Evolutionary conservation across 257 asterid genomes (phyloP).

Genomic region (Fraxinus cuspidata): DNA sequence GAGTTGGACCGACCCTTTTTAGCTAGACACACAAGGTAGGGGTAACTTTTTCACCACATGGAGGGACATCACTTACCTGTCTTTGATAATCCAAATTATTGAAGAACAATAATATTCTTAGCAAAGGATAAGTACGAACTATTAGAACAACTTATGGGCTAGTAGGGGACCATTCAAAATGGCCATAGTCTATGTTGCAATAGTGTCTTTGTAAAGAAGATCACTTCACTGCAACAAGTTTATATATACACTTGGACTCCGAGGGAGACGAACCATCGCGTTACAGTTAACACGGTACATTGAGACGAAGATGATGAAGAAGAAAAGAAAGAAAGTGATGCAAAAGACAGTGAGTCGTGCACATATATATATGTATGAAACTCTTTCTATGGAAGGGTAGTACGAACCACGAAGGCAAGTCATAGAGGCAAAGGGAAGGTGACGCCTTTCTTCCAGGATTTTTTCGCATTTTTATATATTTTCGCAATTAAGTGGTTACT

Average conservation of each 20-base stretch:
- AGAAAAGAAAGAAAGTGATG: slow-evolving; percentile 33
- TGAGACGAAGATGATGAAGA: slow-evolving; percentile 31
- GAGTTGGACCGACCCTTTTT: not conserved
- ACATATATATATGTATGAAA: not conserved
- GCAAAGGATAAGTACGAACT: slow-evolving; percentile 46
- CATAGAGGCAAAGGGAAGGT: slow-evolving; percentile 72
- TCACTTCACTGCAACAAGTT: not conserved
- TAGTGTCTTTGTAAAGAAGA: not conserved
- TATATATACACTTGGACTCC: slow-evolving; percentile 25
- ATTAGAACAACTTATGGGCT: slow-evolving; percentile 24
- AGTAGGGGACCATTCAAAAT: not conserved
- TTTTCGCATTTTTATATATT: slow-evolving; percentile 9
- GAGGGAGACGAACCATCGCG: not conserved
- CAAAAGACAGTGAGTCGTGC: not conserved
- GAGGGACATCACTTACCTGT: slow-evolving; percentile 25
- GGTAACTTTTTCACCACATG: not conserved
- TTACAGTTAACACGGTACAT: not conserved
- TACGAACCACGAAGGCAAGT: slow-evolving; percentile 45
- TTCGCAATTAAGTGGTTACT: not conserved
- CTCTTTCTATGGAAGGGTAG: slow-evolving; percentile 27
- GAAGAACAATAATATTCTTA: slow-evolving; percentile 32
- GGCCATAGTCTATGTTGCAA: slow-evolving; percentile 11
- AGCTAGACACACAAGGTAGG: not conserved
- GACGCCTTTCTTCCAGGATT: slow-evolving; percentile 67
- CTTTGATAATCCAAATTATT: slow-evolving; percentile 24